Evolutionary conservation across 208 protist species (phyloP).

Genomic region (Trichomonas gallinae): DNA sequence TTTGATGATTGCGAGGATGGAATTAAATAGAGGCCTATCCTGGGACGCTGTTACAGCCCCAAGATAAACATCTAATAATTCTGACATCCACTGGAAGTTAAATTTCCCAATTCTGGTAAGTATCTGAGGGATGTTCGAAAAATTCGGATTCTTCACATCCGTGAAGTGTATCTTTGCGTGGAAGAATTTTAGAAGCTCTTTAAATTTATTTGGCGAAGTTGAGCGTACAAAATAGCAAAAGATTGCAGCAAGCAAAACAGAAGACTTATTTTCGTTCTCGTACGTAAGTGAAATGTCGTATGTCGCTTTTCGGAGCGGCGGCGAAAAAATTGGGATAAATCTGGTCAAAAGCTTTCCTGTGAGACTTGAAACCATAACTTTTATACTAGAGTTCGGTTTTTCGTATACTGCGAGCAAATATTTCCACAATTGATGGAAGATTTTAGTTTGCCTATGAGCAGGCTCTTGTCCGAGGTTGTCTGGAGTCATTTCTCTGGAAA

Average conservation of each 20-base stretch:
- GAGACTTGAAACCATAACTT: not conserved
- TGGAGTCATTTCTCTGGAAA: not conserved
- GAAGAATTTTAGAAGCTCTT: not conserved
- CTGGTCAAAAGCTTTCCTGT: not conserved
- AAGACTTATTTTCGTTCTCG: not conserved
- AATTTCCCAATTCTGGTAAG: not conserved
- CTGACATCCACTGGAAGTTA: not conserved
- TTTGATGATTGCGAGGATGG: not conserved
- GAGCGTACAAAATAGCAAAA: not conserved
- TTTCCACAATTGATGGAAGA: not conserved
- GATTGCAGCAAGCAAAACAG: not conserved
- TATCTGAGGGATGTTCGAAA: not conserved
- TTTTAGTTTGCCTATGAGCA: not conserved
- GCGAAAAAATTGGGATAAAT: not conserved
- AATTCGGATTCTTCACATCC: not conserved
- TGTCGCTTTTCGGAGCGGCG: not conserved
- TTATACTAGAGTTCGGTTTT: not conserved
- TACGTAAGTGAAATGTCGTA: not conserved
- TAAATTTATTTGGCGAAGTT: not conserved
- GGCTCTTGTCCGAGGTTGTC: not conserved
- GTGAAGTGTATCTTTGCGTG: not conserved
- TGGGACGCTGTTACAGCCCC: not conserved
- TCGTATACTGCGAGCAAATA: not conserved
- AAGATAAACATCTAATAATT: not conserved
- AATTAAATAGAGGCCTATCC: not conserved